phyloP scores from a whole-genome alignment of 1,139 yeast species.

The Diutina siamensis region DNA sequence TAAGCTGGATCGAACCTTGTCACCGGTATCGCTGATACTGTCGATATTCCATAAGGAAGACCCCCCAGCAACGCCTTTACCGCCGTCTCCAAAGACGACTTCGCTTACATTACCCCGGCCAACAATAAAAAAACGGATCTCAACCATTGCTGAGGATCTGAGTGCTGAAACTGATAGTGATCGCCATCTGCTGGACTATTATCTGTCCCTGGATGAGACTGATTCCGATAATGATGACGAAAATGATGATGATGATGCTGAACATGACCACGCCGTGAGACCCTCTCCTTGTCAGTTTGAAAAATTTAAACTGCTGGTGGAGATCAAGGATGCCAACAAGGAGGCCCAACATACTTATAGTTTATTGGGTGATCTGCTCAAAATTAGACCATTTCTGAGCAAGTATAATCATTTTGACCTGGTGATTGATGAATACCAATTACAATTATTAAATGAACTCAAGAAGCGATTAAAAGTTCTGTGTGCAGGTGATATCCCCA shows the following conservation, averaged over 20 bases:
- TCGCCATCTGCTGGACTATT: neutral
- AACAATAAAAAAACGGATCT: neutral
- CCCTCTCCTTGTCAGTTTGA: conserved; percentile 6
- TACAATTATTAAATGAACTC: conserved; percentile 33
- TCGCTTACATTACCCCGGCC: neutral
- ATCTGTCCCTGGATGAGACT: neutral
- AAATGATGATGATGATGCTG: conserved; percentile 11
- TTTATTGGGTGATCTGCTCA: conserved; percentile 15
- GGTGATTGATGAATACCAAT: conserved; percentile 46
- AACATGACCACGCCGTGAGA: conserved; percentile 20
- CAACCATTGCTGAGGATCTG: neutral
- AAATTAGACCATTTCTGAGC: conserved; percentile 17
- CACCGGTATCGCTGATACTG: neutral
- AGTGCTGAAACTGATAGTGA: neutral
- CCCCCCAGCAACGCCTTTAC: neutral
- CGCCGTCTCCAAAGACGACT: neutral
- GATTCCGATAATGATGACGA: neutral
- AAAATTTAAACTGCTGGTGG: conserved; percentile 7
- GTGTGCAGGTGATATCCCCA: conserved; percentile 6
- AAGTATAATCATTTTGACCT: conserved; percentile 23
- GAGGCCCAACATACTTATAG: conserved; percentile 25
- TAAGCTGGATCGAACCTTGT: neutral
- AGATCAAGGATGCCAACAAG: conserved; percentile 20
- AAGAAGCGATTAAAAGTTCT: conserved; percentile 14
- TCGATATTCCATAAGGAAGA: neutral